phyloP scores from a whole-genome alignment of 345 rosid species.

The Cardiospermum halicacabum region DNA sequence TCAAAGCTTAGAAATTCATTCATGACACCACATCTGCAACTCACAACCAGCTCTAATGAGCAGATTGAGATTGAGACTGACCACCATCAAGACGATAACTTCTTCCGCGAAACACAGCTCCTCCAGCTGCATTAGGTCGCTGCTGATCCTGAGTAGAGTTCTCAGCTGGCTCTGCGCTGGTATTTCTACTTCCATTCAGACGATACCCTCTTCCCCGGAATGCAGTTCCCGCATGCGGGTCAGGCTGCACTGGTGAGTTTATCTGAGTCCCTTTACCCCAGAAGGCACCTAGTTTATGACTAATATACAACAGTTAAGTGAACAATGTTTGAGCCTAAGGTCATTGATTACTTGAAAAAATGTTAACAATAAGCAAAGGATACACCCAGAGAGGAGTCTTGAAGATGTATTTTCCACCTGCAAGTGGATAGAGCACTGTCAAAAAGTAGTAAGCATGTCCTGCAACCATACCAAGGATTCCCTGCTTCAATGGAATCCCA shows the following conservation, averaged over 20 bases:
- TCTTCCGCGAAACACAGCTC: no score
- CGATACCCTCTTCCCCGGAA: slow-evolving; percentile 51
- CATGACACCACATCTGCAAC: no score
- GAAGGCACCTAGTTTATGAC: slow-evolving; percentile 47
- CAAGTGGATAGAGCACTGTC: slow-evolving; percentile 66
- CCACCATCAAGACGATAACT: no score
- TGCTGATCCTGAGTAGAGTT: slow-evolving; percentile 2
- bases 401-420: slow-evolving; percentile 42
- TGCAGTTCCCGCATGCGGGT: slow-evolving; percentile 41
- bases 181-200: no score
- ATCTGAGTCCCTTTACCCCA: slow-evolving; percentile 51
- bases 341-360: no score
- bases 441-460: slow-evolving; percentile 60
- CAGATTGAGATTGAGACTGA: no score
- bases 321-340: background rate
- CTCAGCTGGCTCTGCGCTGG: no score
- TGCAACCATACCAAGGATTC: slow-evolving; percentile 54
- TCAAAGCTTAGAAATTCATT: no score
- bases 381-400: slow-evolving; percentile 71
- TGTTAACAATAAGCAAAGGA: no score
- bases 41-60: no score
- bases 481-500: slow-evolving; percentile 52
- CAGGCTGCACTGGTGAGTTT: no score
- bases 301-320: slow-evolving; percentile 16
- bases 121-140: slow-evolving; percentile 18